A percentile compares a stretch with the other conserved stretches of the same genome.
These are phyloP conservation scores for Trichocomaceae sp. DNA, from an alignment of 2,329 filamentous ascomycete genomes.

Conservation along the genomic window DNA sequence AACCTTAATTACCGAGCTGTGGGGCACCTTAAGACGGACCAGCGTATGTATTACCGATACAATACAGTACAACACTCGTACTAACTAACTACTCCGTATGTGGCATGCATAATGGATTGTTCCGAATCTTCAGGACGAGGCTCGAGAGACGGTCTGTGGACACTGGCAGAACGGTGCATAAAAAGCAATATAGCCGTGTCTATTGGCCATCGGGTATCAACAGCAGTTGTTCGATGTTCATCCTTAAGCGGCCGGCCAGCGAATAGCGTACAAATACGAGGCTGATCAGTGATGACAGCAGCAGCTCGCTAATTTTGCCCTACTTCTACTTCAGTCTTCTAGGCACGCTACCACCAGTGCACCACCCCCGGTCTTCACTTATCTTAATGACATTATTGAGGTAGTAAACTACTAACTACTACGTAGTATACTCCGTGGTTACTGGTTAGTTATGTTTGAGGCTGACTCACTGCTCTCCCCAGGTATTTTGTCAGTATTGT, in stretches of 20 bases:
- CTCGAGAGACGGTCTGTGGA: neutral
- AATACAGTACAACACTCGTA: too few relatives aligned
- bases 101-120: neutral
- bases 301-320: constrained; percentile 14
- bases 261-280: neutral
- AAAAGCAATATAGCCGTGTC: neutral
- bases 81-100: too few relatives aligned
- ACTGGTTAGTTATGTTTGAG: neutral
- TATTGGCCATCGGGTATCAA: neutral
- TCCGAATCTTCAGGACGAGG: neutral
- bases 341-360: too few relatives aligned
- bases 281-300: neutral
- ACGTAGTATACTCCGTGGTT: too few relatives aligned
- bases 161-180: too few relatives aligned
- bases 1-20: neutral
- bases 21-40: neutral
- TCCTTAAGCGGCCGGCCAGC: neutral
- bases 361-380: too few relatives aligned
- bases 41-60: neutral
- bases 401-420: too few relatives aligned
- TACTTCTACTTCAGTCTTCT: too few relatives aligned
- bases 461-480: neutral
- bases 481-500: too few relatives aligned
- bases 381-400: too few relatives aligned
- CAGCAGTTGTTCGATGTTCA: neutral